Evolutionary conservation across 768 basidiomycete genomes (phyloP), one percentile per base, ranked within the genome.

Genomic region (Lactarius quietus): DNA sequence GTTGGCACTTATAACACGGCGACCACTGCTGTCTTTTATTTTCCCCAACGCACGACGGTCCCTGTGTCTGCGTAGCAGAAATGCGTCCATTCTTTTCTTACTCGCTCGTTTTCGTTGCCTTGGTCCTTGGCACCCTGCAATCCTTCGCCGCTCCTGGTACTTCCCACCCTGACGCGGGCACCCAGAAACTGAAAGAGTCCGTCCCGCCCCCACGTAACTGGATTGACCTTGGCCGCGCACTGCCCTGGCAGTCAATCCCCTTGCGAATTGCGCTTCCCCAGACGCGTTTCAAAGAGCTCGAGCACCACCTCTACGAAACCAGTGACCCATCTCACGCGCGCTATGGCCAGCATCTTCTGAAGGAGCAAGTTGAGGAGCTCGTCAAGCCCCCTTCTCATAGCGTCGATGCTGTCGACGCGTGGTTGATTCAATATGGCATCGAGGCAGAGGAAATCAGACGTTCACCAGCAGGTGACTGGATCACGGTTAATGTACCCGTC

Each of bases 381-480:
- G 80, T 89, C 58, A 79, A 83, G 23, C 90, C 89, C 3, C 79
- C 81, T 68, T 76, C 78, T 0, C 78, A 81, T 57, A 86, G 83
- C 57, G 65, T 88, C 18, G 72, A 79, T 36, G 71, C 78, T 4
- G 87, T 91, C 36, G 78, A 83, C 41, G 79, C 81, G 68, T 92
- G 90, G 89, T 77, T 91, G 17, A 76, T 75, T 0, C 78, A 78
- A 2, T 79, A 87, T 63, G 87, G 85, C 35, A 74, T 90, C 31
- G n/a, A n/a, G n/a, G n/a, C 65, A 70, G 18, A 81, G 83, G 28
- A 59, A 59, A 39, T 68, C 85, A 26, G 75, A 48, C 83, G 84
- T 10, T 88, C 89, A 14, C 80, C 86, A 3, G 87, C 88, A 0
- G 80, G 82, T 56, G 89, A 90, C 67, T 92, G 88, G 89, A 76